Base-by-base conservation (phyloP, 768 basidiomycete species). In the Pleurotus platypus region DNA sequence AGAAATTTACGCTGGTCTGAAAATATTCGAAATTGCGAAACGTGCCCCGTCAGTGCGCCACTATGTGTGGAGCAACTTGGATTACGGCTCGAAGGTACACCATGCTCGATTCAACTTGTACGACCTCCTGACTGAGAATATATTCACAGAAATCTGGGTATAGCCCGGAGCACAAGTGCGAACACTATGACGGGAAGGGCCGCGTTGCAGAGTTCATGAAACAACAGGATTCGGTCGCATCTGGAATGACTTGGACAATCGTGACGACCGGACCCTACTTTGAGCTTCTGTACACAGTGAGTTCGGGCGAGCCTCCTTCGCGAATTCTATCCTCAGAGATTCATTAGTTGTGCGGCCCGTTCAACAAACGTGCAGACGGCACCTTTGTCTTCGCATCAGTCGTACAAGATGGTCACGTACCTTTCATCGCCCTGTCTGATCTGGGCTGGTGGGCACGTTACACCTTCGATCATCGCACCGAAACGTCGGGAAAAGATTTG, bases 131-230 rank as follows among this genome's bases (percentile, higher is more conserved):
- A 20, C 18, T 57, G 27, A 27, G 35, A 3, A 24, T 49, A 22
- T 18, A 16, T 27, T 38, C 48, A 56, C 49, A 64, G 69, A 59
- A 62, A 48, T 62, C 59, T 18, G 57, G 64, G 27, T 69, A 64
- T 54, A 57, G 66, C 43, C 67, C 69, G 4, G 64, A 64, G 35
- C 77, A 77, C 61, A 66, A 65, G 45, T 63, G 68, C 15, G 74
- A 72, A 37, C 77, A 78, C 58, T 66, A 72, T 61, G 74, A 77
- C 55, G 76, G 64, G 1, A 78, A 78, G 62, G 77, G 75, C 0
- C 69, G 72, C 12, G 71, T 78, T 1, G 66, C 63, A 7, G 77
- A 77, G 30, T 77, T 66, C 50, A 62, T 78, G 54, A 63, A 71
- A 50, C 60, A 62, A 5, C 77, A 77, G 58, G 66, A 69, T 11